Base-by-base conservation (phyloP, 2,329 filamentous ascomycete genomes). In the Mariannaea sp. region DNA sequence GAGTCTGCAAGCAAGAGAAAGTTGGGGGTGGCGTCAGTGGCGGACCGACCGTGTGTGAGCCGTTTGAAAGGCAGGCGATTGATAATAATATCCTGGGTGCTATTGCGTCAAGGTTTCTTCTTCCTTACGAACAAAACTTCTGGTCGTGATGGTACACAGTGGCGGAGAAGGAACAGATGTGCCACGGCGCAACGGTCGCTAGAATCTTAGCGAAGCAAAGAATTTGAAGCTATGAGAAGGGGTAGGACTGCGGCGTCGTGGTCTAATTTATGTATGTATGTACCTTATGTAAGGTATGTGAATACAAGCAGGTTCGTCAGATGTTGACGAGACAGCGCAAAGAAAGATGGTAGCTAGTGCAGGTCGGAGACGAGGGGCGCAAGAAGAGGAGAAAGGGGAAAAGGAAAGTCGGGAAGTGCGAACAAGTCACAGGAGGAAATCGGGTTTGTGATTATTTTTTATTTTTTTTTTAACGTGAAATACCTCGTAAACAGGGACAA, bases 71-170 rank as follows among this genome's bases (percentile, higher is more conserved):
- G 30, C 32, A 38, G 38, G 38, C 44, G 50, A 38, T 48, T 48
- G 49, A 52, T 27, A n/a, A n/a, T n/a, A n/a, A 41, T 30, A 33
- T 35, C 8, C 39, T 45, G 40, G 51, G 45, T 49, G 45, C 51
- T 32, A 40, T 48, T 44, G 45, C 51, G 29, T 49, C 44, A 27
- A 27, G 45, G 35, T 40, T 54, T 53, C 39, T 33, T 43, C 20
- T n/a, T n/a, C n/a, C n/a, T n/a, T n/a, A n/a, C n/a, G n/a, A n/a
- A n/a, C n/a, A n/a, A n/a, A n/a, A n/a, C n/a, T n/a, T n/a, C n/a
- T n/a, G n/a, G n/a, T n/a, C n/a, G n/a, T n/a, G n/a, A n/a, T n/a
- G n/a, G n/a, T n/a, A n/a, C n/a, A 26, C 19, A 19, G 36, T 3
- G 36, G 24, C 10, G 20, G 2, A 13, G 35, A 39, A 39, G 17